Base-by-base conservation (phyloP, 2,329 filamentous ascomycete species). In the Alternaria alternata region DNA sequence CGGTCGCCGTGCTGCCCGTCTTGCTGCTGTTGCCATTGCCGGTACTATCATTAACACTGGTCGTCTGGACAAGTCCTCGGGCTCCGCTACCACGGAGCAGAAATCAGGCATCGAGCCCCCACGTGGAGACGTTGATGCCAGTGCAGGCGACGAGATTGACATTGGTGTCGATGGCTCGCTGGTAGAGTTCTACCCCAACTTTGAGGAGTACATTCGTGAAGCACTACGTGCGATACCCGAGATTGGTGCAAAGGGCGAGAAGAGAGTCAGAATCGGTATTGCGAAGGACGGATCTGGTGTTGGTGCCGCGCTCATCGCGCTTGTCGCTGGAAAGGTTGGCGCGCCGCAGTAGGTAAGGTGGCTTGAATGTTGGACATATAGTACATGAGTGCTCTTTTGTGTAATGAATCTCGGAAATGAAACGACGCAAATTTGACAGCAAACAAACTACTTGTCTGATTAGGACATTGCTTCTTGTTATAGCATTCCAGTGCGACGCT, bases 281-380 rank as follows among this genome's bases (percentile, higher is more conserved):
- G 95, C 95, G 63, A 97, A 97, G 84, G 95, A 99, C 77, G 95
- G 95, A 48, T 95, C 91, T 65, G 95, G 93, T 64, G 92, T 97
- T n/a, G 95, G 95, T 54, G 95, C 95, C 3, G 95, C 95, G 41
- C 82, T 99, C 70, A 98, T 98, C 80, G 95, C 95, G 52, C 86
- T 97, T 51, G 91, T 97, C 28, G 94, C 94, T 1, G 91, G 91
- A 2, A 83, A 85, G 73, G 72, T 77, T 3, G 62, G 54, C 7
- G 57, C 65, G 43, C 68, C 69, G 16, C 61, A 71, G 56, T 49
- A 61, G 52, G 47, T 30, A 24, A 41, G 26, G 36, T 28, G 30
- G 38, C 38, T 39, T 42, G 30, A 36, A 16, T 20, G 49, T 42
- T 9, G 36, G 49, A 38, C 20, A 38, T 49, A 11, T 49, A 36